Base-by-base conservation (phyloP, 2,329 filamentous ascomycete genomes). In the Colletotrichum caudatum region DNA sequence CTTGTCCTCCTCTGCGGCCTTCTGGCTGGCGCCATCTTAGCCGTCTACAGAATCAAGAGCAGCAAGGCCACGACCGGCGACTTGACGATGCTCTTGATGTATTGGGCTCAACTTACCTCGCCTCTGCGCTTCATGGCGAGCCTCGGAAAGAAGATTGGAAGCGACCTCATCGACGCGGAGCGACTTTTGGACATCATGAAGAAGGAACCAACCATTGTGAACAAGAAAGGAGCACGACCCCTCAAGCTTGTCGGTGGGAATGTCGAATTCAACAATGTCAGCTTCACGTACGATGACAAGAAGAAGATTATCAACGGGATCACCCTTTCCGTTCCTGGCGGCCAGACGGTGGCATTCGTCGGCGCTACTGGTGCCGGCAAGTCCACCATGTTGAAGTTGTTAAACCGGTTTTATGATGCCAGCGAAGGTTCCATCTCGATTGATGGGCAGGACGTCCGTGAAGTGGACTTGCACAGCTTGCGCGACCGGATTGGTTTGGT, bases 71-170 rank as follows among this genome's bases (percentile, higher is more conserved):
- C 88, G 6, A 84, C 92, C 14, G 92, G 92, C 66, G 86, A 92
- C 74, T 93, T 94, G 75, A 89, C 92, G 66, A 89, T 91, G 81
- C 83, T 94, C 20, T 81, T 94, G 71, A 91, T 91, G 64, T 94
- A 94, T 79, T 93, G 93, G 91, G 87, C 88, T 23, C 92, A 94
- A 76, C 84, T 94, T 48, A 91, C 92, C 56, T 87, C 88, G 2
- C 92, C 92, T 2, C 84, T 94, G 64, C 90, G 90, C 74, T 93
- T 92, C 79, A 93, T 94, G 77, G 86, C 88, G 8, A 81, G 82
- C 23, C 80, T 90, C 37, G 87, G 88, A 8, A 88, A 87, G 76
- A 86, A 80, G 60, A 84, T 90, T 73, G 88, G 87, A 68, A 84
- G 85, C 72, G 85, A 89, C 68, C 82, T 90, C 46, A 87, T 90